Percentiles rank a stretch among this genome's conserved stretches.
Evolutionary conservation across 1,139 yeast species (phyloP).

Genomic region (Blastobotrys aristatus): DNA sequence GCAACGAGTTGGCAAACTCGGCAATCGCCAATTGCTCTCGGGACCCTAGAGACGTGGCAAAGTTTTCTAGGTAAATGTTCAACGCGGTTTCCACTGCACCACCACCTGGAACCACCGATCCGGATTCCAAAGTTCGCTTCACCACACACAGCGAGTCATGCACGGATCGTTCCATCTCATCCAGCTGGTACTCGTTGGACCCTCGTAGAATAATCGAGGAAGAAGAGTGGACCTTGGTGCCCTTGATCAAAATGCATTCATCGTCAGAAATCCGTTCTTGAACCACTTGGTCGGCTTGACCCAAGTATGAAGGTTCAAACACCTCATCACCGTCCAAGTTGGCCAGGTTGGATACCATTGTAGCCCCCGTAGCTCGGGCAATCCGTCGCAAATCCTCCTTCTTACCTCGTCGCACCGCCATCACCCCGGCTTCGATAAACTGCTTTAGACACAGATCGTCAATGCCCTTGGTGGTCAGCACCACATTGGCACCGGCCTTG

Average conservation of each 20-base stretch:
- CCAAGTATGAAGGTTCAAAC: slow-evolving; percentile 81
- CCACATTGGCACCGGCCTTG: slow-evolving; percentile 93
- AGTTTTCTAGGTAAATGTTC: slow-evolving; percentile 90
- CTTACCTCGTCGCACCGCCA: slow-evolving; percentile 98
- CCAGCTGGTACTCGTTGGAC: slow-evolving; percentile 90
- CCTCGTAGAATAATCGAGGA: slow-evolving; percentile 93
- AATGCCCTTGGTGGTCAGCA: slow-evolving; percentile 94
- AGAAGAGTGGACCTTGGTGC: slow-evolving; percentile 90
- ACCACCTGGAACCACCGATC: slow-evolving; percentile 96
- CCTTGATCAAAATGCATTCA: slow-evolving; percentile 92
- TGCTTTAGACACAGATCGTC: slow-evolving; percentile 95
- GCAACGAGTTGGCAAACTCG: slow-evolving; percentile 86
- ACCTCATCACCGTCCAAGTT: slow-evolving; percentile 98
- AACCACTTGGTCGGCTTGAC: slow-evolving; percentile 85
- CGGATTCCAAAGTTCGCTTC: slow-evolving; percentile 93
- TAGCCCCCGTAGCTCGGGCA: slow-evolving; percentile 98
- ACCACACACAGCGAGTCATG: slow-evolving; percentile 95
- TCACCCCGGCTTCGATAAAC: slow-evolving; percentile 91
- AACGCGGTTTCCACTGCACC: slow-evolving; percentile 98
- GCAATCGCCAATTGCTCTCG: slow-evolving; percentile 98
- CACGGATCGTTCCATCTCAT: slow-evolving; percentile 96
- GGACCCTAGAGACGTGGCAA: slow-evolving; percentile 96
- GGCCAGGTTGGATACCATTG: slow-evolving; percentile 78
- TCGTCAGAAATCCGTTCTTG: slow-evolving; percentile 94
- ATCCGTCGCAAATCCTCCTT: slow-evolving; percentile 95